These are phyloP conservation scores for Hymenochaete sp. DNA, from an alignment of 1,284 basidiomycete species.

Conservation along the genomic window DNA sequence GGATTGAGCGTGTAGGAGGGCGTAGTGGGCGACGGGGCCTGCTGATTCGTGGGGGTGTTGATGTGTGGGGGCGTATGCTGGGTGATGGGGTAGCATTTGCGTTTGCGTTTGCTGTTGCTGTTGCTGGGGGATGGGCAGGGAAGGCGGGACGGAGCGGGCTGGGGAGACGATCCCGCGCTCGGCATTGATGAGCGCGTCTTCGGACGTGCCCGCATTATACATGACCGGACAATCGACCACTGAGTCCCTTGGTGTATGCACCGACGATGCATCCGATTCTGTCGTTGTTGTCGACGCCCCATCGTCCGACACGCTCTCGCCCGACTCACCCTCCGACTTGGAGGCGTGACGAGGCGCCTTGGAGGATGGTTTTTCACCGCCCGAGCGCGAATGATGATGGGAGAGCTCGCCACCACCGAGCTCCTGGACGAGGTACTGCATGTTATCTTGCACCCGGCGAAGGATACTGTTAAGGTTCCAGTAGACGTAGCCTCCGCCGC, in stretches of 20 bases:
- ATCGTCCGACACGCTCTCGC: conserved; percentile 28
- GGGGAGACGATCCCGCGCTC: conserved; percentile 8
- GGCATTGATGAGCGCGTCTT: conserved; percentile 5
- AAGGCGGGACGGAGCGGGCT: neutral
- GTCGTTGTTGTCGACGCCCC: conserved; percentile 20
- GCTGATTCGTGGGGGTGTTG: neutral
- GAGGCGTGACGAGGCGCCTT: conserved; percentile 3
- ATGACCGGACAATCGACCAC: conserved; percentile 20
- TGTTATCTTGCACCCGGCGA: conserved; percentile 37
- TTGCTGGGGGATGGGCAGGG: neutral
- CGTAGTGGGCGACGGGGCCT: conserved; percentile 11
- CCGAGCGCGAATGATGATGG: too few relatives aligned
- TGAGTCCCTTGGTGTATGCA: conserved; percentile 45
- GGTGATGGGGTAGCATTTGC: too few relatives aligned
- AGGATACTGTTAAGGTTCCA: conserved; percentile 52
- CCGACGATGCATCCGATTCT: conserved; percentile 43
- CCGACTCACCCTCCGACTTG: conserved; percentile 17
- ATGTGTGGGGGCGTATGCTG: neutral
- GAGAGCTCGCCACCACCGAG: conserved; percentile 22
- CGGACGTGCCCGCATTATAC: conserved; percentile 14
- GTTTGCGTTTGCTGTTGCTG: neutral
- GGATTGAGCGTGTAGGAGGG: conserved; percentile 6
- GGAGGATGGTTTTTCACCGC: conserved; percentile 14
- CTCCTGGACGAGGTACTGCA: conserved; percentile 38
- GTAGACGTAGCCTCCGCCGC: conserved; percentile 34